Percentiles rank a stretch among this genome's conserved stretches.
Evolutionary conservation across 2,329 filamentous ascomycete genomes (phyloP).

Genomic region (Aureobasidium sp.): DNA sequence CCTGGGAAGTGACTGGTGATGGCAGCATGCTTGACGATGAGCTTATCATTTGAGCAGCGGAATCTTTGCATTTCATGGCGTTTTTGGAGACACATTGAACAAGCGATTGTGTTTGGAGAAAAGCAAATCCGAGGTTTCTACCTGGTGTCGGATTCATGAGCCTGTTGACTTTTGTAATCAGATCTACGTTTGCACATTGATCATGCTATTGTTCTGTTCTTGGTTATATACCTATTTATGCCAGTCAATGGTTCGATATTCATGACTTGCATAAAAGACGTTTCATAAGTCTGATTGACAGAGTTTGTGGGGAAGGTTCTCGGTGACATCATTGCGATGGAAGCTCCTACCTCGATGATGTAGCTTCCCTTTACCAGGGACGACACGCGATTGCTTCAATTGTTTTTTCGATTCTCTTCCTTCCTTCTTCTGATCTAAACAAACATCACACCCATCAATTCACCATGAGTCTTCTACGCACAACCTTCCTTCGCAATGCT

Average conservation of each 20-base stretch:
- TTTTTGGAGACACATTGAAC: not conserved
- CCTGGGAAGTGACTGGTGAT: not conserved
- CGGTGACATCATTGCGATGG: not conserved
- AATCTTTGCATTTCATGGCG: not conserved
- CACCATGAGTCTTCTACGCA: conserved; percentile 18
- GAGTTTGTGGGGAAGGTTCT: not conserved
- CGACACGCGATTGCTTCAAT: conserved; percentile 1
- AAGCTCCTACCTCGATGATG: not conserved
- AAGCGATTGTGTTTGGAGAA: not conserved
- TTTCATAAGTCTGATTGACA: not conserved
- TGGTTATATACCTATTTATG: not conserved
- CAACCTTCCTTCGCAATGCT: conserved; percentile 19
- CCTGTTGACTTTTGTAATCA: not conserved
- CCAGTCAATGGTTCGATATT: not conserved
- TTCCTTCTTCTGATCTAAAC: not conserved
- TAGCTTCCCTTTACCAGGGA: not conserved
- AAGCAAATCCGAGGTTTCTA: not conserved
- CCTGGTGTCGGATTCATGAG: not conserved
- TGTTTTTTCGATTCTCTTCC: not conserved
- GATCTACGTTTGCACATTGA: not conserved
- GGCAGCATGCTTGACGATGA: conserved; percentile 17
- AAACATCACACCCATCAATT: not conserved
- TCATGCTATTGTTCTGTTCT: not conserved
- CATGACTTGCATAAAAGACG: not conserved
- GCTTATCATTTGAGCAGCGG: not conserved